phyloP scores from a whole-genome alignment of 2,329 filamentous ascomycete genomes.

The Podosphaera fusca region DNA sequence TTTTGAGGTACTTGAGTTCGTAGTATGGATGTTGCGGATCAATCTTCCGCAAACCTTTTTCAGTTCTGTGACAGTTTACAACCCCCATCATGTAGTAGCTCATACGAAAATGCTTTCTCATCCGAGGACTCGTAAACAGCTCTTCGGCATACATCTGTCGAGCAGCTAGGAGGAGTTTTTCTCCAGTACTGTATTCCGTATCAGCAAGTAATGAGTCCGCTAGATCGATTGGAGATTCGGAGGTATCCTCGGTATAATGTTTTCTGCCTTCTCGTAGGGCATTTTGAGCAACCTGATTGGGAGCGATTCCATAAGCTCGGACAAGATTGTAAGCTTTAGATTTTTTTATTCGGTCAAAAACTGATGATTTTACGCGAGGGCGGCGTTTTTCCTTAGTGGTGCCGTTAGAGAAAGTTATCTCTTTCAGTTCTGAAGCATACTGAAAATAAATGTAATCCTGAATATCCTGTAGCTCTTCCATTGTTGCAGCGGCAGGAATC shows the following conservation, averaged over 20 bases:
- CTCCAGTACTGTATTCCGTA: constrained; percentile 50
- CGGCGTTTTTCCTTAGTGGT: constrained; percentile 45
- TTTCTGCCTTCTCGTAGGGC: constrained; percentile 56
- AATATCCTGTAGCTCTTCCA: constrained; percentile 89
- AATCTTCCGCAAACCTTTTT: constrained; percentile 82
- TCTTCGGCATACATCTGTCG: constrained; percentile 83
- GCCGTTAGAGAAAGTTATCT: constrained; percentile 41
- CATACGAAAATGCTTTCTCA: constrained; percentile 68
- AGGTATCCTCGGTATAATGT: constrained; percentile 64
- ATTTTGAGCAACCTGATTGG: constrained; percentile 75
- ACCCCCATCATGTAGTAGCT: constrained; percentile 66
- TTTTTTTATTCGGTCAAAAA: constrained; percentile 67
- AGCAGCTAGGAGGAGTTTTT: constrained; percentile 54
- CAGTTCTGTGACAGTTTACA: constrained; percentile 72
- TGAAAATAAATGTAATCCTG: constrained; percentile 95
- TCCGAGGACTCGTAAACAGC: constrained; percentile 62
- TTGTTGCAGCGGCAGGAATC: constrained; percentile 54
- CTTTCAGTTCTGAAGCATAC: constrained; percentile 64
- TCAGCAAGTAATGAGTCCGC: constrained; percentile 56
- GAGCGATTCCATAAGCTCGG: constrained; percentile 69
- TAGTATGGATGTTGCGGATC: constrained; percentile 92
- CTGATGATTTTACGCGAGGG: constrained; percentile 56
- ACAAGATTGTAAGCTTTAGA: constrained; percentile 65
- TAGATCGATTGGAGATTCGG: constrained; percentile 59
- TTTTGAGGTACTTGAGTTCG: constrained; percentile 88